Evolutionary conservation across 208 protist species (phyloP).

Genomic region (Trypanosoma melophagium): DNA sequence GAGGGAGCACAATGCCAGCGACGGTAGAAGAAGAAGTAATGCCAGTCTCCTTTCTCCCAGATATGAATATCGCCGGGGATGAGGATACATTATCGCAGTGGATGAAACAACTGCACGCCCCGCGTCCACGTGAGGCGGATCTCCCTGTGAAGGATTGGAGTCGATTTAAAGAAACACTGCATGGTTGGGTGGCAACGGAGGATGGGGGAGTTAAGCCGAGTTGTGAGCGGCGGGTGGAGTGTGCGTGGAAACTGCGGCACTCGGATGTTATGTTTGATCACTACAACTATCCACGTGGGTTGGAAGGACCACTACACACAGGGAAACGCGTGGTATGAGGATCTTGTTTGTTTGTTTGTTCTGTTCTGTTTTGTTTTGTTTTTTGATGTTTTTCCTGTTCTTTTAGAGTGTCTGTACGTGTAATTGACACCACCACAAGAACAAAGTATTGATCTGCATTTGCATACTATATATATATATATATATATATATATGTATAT

Average conservation of each 20-base stretch:
- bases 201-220: slow-evolving; percentile 19
- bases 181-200: slow-evolving; percentile 10
- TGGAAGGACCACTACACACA: slow-evolving; percentile 23
- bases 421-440: too few species aligned
- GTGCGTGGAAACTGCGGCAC: slow-evolving; percentile 11
- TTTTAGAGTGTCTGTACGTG: background rate
- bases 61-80: background rate
- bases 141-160: slow-evolving; percentile 26
- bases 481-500: too few species aligned
- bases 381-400: background rate
- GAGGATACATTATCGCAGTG: slow-evolving; percentile 12
- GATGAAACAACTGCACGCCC: slow-evolving; percentile 10
- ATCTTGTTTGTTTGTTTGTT: background rate
- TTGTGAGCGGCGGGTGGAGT: background rate
- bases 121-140: slow-evolving; percentile 8
- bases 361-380: background rate
- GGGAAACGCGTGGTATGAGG: slow-evolving; percentile 43
- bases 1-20: background rate
- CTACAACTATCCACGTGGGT: slow-evolving; percentile 28
- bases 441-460: too few species aligned
- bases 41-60: background rate
- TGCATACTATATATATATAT: too few species aligned
- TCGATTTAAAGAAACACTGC: slow-evolving; percentile 21
- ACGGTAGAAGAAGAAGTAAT: background rate
- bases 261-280: slow-evolving; percentile 38